These are phyloP conservation scores for Pleodorina starrii DNA, from an alignment of 139 green algal species.

Conservation along the genomic window DNA sequence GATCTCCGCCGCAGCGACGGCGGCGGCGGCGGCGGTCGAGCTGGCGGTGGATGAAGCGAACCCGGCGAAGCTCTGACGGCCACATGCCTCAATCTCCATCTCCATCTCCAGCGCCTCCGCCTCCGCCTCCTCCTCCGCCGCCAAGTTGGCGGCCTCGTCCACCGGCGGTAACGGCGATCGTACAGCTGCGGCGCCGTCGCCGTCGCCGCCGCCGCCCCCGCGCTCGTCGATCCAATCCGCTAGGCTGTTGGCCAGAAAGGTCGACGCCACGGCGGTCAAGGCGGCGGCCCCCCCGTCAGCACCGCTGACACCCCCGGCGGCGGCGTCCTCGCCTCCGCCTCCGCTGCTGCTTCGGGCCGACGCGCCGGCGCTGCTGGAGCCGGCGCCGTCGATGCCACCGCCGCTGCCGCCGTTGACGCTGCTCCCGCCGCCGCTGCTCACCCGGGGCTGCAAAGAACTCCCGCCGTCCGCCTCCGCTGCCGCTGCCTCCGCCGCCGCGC, in stretches of 20 bases:
- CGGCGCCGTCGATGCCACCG: not conserved
- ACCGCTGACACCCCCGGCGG: not conserved
- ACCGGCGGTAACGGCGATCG: not conserved
- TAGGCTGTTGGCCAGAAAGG: conserved; percentile 19
- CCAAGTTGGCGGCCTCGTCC: not conserved
- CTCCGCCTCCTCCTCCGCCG: not conserved
- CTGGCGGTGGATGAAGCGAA: not conserved
- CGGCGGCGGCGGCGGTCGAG: not conserved
- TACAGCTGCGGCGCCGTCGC: not conserved
- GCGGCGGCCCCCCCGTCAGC: not conserved
- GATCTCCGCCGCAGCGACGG: not conserved
- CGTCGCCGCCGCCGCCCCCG: not conserved
- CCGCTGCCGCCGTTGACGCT: not conserved
- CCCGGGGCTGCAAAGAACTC: not conserved
- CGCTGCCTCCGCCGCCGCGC: not conserved
- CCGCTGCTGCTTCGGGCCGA: not conserved
- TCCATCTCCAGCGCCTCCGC: not conserved
- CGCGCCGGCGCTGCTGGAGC: not conserved
- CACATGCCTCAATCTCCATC: too few relatives aligned
- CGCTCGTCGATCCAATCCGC: conserved; percentile 41
- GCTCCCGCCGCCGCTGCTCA: not conserved
- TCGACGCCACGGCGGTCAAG: not conserved
- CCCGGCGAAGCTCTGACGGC: not conserved
- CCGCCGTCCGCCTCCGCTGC: not conserved
- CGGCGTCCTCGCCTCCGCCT: not conserved